Evolutionary conservation across 305 asterid genomes (phyloP).

Genomic region (Fraxinus sp.): DNA sequence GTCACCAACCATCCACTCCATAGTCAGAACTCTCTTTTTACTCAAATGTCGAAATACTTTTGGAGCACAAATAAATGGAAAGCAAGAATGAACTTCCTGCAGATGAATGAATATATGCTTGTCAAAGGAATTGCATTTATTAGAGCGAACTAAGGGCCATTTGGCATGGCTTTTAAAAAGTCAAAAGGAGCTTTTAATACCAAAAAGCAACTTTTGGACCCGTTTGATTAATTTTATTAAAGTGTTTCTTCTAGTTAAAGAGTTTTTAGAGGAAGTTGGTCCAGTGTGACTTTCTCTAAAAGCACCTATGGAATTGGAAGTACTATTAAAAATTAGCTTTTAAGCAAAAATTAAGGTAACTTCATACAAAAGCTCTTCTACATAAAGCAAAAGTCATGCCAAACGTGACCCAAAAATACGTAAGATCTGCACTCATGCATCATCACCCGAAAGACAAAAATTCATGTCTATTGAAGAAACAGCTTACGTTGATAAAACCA

Average conservation of each 20-base stretch:
- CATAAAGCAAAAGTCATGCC: too few species aligned
- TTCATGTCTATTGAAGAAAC: neutral
- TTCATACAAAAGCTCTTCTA: too few species aligned
- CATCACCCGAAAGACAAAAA: neutral
- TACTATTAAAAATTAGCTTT: too few species aligned
- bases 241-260: too few species aligned
- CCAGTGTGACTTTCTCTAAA: too few species aligned
- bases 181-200: too few species aligned
- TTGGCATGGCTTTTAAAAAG: too few species aligned
- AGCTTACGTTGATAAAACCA: neutral
- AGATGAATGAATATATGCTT: constrained; percentile 23
- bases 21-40: constrained; percentile 75
- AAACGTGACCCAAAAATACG: neutral
- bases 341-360: too few species aligned
- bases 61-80: constrained; percentile 65
- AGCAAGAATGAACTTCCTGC: constrained; percentile 84
- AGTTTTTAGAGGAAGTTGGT: too few species aligned
- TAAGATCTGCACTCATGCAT: neutral
- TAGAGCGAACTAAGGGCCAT: neutral
- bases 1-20: constrained; percentile 98
- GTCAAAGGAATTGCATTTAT: constrained; percentile 19
- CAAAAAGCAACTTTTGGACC: too few species aligned
- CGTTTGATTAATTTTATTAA: too few species aligned
- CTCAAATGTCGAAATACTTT: constrained; percentile 65
- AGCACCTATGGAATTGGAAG: too few species aligned